These are phyloP conservation scores for Dryas drummondii DNA, from an alignment of 306 rosid genomes.

Conservation along the genomic window DNA sequence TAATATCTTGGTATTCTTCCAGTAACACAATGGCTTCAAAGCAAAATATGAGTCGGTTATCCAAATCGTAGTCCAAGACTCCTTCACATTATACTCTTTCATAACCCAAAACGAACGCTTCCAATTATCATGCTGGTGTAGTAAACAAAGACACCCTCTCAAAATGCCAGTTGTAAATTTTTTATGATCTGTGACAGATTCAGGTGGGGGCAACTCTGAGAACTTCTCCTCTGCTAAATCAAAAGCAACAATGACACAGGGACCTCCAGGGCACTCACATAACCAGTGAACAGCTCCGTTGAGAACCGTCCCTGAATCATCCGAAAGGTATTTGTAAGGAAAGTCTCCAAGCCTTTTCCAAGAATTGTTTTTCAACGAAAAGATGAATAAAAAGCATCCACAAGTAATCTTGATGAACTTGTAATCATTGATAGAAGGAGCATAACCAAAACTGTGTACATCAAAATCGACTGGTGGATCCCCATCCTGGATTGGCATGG, in stretches of 20 bases:
- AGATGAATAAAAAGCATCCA: constrained; percentile 8
- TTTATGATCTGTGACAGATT: neutral
- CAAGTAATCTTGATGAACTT: constrained; percentile 5
- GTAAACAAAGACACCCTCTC: constrained; percentile 15
- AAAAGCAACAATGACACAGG: constrained; percentile 16
- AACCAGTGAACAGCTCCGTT: constrained; percentile 16
- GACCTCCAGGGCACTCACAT: neutral
- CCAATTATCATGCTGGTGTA: neutral
- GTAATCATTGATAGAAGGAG: constrained; percentile 12
- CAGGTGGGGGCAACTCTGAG: constrained; percentile 5
- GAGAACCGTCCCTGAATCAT: constrained; percentile 5
- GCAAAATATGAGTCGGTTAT: neutral
- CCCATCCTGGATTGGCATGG: neutral
- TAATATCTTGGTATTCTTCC: constrained; percentile 14
- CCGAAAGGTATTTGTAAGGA: constrained; percentile 1
- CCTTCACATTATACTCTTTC: constrained; percentile 26
- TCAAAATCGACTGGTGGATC: neutral
- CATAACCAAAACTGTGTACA: constrained; percentile 17
- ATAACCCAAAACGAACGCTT: constrained; percentile 10
- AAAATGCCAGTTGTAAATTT: neutral
- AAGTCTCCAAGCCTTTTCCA: constrained; percentile 15
- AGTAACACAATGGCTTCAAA: constrained; percentile 15
- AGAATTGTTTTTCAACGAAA: constrained; percentile 10
- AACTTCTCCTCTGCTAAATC: constrained; percentile 10
- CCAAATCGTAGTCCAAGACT: constrained; percentile 19